Evolutionary conservation across 805 yeast species (phyloP).

Genomic region (Priceomyces fermenticarens): DNA sequence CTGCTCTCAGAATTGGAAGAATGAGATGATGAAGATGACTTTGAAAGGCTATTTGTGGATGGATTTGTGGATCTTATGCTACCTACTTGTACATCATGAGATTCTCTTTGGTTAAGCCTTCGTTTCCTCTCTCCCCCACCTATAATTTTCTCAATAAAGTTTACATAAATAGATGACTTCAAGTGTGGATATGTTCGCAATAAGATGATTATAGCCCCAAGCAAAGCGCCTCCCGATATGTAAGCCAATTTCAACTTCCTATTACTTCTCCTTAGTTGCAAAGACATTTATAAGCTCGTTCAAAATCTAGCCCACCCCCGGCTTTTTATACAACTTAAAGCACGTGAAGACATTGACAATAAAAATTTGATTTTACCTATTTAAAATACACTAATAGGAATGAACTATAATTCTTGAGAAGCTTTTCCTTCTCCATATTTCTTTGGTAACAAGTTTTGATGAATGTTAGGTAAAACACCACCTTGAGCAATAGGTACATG

Average conservation of each 20-base stretch:
- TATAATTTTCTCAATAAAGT: conserved; percentile 16
- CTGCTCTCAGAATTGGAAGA: too few relatives aligned
- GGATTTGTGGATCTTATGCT: too few relatives aligned
- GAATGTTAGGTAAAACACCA: conserved; percentile 53
- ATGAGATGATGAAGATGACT: too few relatives aligned
- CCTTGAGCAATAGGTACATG: conserved; percentile 51
- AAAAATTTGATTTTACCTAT: background rate
- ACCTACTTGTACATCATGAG: too few relatives aligned
- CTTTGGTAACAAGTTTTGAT: conserved; percentile 52
- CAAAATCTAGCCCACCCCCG: background rate
- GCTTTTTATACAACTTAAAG: background rate
- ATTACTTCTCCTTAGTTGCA: conserved; percentile 12
- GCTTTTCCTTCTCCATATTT: conserved; percentile 51
- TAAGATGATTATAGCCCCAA: conserved; percentile 42
- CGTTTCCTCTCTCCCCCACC: conserved; percentile 12
- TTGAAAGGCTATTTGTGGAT: too few relatives aligned
- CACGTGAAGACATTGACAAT: background rate
- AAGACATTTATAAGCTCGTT: conserved; percentile 10
- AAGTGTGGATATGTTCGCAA: conserved; percentile 53
- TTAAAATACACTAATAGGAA: conserved; percentile 16
- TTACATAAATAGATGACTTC: conserved; percentile 20
- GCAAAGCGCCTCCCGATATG: conserved; percentile 37
- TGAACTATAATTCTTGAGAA: conserved; percentile 52
- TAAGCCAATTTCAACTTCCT: conserved; percentile 15
- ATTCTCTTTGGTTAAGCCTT: background rate